phyloP scores from a whole-genome alignment of 2,329 filamentous ascomycete genomes.

The Pezicula carpinea region DNA sequence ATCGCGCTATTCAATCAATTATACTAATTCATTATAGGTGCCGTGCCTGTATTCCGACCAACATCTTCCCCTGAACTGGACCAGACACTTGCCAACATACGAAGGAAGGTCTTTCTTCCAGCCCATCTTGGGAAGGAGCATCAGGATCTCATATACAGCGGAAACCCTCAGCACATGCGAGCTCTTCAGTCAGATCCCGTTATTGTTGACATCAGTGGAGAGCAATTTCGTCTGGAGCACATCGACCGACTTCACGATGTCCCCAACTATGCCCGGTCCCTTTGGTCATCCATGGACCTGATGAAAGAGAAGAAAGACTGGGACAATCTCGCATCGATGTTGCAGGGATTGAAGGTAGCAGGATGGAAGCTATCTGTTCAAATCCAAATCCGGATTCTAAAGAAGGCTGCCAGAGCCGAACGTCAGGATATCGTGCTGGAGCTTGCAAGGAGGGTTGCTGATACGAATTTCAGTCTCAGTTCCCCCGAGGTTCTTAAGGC shows the following conservation, averaged over 20 bases:
- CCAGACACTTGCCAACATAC: conserved; percentile 45
- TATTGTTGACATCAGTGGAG: conserved; percentile 53
- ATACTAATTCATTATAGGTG: conserved; percentile 9
- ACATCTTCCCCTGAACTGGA: conserved; percentile 52
- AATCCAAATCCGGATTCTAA: conserved; percentile 6
- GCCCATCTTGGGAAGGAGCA: conserved; percentile 50
- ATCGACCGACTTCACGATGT: conserved; percentile 19
- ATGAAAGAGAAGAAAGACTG: conserved; percentile 30
- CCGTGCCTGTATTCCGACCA: conserved; percentile 36
- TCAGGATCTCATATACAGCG: conserved; percentile 47
- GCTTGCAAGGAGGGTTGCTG: conserved; percentile 19
- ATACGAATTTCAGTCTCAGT: conserved; percentile 24
- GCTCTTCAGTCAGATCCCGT: conserved; percentile 51
- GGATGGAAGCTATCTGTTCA: conserved; percentile 11
- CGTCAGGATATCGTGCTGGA: conserved; percentile 25
- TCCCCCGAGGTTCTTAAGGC: conserved; percentile 8
- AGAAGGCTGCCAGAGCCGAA: conserved; percentile 11
- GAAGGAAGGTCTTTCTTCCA: conserved; percentile 58
- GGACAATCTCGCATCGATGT: conserved; percentile 26
- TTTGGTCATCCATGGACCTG: conserved; percentile 16
- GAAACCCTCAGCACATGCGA: conserved; percentile 35
- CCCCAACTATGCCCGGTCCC: conserved; percentile 8
- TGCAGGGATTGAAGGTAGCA: conserved; percentile 23
- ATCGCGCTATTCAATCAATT: neutral
- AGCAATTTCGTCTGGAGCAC: conserved; percentile 30